Evolutionary conservation across 305 asterid genomes (phyloP).

Genomic region (Nicotiana rustica): DNA sequence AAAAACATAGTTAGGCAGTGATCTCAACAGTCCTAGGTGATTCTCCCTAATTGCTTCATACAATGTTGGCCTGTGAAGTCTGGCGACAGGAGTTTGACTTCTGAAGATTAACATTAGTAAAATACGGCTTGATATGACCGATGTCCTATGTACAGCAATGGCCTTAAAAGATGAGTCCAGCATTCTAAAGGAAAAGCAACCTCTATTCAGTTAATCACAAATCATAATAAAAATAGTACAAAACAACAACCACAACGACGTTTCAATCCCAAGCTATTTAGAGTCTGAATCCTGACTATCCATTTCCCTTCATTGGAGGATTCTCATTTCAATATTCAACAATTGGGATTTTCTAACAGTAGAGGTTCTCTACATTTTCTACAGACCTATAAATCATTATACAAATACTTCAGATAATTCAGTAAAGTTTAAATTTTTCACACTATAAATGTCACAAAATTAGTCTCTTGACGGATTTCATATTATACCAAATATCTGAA

Average conservation of each 20-base stretch:
- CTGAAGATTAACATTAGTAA: conserved; percentile 9
- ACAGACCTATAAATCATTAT: conserved; percentile 9
- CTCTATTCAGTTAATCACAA: conserved; percentile 15
- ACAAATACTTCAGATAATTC: conserved; percentile 1
- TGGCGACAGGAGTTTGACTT: not conserved
- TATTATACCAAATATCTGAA: conserved; percentile 26
- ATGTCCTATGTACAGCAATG: not conserved
- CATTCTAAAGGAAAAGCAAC: conserved; percentile 3
- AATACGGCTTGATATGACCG: not conserved
- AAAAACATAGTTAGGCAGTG: conserved; percentile 16
- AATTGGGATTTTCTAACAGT: not conserved
- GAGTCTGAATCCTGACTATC: conserved; percentile 7
- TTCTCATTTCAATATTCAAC: not conserved
- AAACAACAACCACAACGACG: not conserved
- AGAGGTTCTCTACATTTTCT: conserved; percentile 17
- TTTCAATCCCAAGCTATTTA: not conserved
- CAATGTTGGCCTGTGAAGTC: not conserved
- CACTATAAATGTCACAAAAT: conserved; percentile 20
- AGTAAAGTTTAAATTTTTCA: not conserved
- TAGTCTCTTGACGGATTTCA: conserved; percentile 2
- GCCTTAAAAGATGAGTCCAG: not conserved
- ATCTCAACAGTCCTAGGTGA: not conserved
- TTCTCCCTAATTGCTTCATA: conserved; percentile 3
- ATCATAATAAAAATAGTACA: conserved; percentile 3
- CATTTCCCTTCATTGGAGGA: not conserved